phyloP scores from a whole-genome alignment of 495 filamentous ascomycete species.

The Umbilicaria muhlenbergii region DNA sequence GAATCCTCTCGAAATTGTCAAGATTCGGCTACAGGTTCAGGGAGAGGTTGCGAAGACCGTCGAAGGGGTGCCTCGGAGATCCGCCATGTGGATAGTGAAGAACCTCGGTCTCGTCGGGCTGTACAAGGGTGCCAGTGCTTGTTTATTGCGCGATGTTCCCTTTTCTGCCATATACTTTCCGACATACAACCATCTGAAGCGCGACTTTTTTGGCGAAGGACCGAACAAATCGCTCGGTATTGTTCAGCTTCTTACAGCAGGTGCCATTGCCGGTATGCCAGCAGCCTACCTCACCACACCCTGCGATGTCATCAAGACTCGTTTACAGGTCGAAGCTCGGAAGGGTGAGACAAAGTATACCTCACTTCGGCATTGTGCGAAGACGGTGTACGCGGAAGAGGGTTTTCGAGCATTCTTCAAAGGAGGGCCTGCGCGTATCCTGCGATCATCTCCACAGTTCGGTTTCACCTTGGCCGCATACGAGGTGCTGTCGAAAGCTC shows the following conservation, averaged over 20 bases:
- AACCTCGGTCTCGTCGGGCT: slow-evolving; percentile 90
- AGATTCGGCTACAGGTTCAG: slow-evolving; percentile 95
- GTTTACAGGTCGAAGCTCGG: slow-evolving; percentile 89
- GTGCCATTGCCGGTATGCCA: slow-evolving; percentile 97
- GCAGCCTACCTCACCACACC: slow-evolving; percentile 95
- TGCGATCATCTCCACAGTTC: slow-evolving; percentile 92
- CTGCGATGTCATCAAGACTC: slow-evolving; percentile 97
- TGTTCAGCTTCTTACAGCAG: slow-evolving; percentile 81
- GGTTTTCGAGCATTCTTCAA: slow-evolving; percentile 97
- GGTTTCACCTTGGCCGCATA: slow-evolving; percentile 93
- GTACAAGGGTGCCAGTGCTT: slow-evolving; percentile 96
- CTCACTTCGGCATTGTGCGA: slow-evolving; percentile 72
- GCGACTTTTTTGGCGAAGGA: slow-evolving; percentile 82
- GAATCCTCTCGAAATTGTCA: slow-evolving; percentile 96
- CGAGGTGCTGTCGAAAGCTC: slow-evolving; percentile 68
- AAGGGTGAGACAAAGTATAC: slow-evolving; percentile 85
- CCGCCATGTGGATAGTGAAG: slow-evolving; percentile 91
- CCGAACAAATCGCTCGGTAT: slow-evolving; percentile 82
- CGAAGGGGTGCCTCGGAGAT: slow-evolving; percentile 64
- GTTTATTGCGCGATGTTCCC: slow-evolving; percentile 85
- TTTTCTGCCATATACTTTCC: slow-evolving; percentile 99
- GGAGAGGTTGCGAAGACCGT: slow-evolving; percentile 85
- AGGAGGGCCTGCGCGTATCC: slow-evolving; percentile 83
- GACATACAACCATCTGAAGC: slow-evolving; percentile 85
- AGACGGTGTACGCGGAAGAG: slow-evolving; percentile 73